These are phyloP conservation scores for Phytophthora constricta DNA, from an alignment of 352 stramenopile genomes.

Conservation along the genomic window DNA sequence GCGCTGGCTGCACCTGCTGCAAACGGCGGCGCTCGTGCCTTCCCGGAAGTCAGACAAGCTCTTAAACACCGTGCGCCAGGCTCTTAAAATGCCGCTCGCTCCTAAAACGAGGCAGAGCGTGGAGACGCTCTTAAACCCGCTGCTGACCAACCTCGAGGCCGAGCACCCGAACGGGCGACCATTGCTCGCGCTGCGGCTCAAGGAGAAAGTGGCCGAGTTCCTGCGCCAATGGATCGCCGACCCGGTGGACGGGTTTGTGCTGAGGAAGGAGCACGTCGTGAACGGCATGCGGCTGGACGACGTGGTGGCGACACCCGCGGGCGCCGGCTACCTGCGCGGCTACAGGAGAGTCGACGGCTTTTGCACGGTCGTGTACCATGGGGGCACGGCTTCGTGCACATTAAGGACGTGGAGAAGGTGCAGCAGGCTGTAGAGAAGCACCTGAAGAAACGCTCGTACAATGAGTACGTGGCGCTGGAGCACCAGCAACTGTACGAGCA, in stretches of 20 bases:
- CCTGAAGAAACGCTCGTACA: slow-evolving; percentile 53
- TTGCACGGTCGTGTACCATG: slow-evolving; percentile 79
- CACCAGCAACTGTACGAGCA: slow-evolving; percentile 78
- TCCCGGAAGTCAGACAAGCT: slow-evolving; percentile 66
- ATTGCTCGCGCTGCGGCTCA: slow-evolving; percentile 64
- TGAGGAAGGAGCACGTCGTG: slow-evolving; percentile 58
- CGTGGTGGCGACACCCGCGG: slow-evolving; percentile 64
- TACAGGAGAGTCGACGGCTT: slow-evolving; percentile 63
- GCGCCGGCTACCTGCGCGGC: slow-evolving; percentile 64
- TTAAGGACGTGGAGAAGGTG: slow-evolving; percentile 58
- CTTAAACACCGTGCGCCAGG: slow-evolving; percentile 50
- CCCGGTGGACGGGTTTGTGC: slow-evolving; percentile 69
- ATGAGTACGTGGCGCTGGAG: slow-evolving; percentile 63
- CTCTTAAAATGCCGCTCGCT: slow-evolving; percentile 52
- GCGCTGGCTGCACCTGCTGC: slow-evolving; percentile 76
- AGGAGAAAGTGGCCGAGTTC: slow-evolving; percentile 72
- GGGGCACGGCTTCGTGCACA: slow-evolving; percentile 75
- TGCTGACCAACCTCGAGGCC: slow-evolving; percentile 24
- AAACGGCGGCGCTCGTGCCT: slow-evolving; percentile 64
- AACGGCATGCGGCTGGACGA: slow-evolving; percentile 51
- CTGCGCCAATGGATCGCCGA: slow-evolving; percentile 77
- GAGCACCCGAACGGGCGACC: slow-evolving; percentile 20
- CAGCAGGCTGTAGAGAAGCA: slow-evolving; percentile 41
- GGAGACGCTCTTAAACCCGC: slow-evolving; percentile 35
- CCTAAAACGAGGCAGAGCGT: slow-evolving; percentile 43